Percentiles rank a stretch among this genome's conserved stretches.
Evolutionary conservation across 176 grass and related monocot species (phyloP).

Genomic region (Elymus sibiricus): DNA sequence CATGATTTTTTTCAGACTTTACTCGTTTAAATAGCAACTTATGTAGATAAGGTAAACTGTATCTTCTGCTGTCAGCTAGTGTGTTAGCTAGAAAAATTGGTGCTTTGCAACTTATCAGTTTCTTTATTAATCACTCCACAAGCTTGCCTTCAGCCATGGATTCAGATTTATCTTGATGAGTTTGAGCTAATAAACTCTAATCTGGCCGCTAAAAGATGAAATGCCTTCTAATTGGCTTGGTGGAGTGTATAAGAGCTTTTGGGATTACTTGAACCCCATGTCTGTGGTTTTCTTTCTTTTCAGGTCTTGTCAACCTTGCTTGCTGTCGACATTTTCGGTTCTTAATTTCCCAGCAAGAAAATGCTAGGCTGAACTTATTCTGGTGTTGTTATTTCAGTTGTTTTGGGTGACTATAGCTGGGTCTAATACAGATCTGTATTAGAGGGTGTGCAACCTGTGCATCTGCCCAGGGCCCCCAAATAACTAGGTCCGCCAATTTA

Average conservation of each 20-base stretch:
- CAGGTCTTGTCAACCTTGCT: neutral
- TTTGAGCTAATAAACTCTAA: neutral
- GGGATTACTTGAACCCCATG: neutral
- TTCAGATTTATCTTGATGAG: neutral
- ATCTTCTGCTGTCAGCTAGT: neutral
- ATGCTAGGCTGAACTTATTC: constrained; percentile 3
- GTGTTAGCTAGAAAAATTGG: constrained; percentile 9
- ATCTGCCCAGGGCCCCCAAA: no score
- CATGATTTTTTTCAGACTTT: no score
- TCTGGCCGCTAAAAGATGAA: neutral
- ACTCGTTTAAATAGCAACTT: neutral
- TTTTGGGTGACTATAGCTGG: neutral
- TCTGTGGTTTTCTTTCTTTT: neutral
- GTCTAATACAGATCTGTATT: neutral
- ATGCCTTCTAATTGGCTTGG: neutral
- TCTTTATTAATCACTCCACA: neutral
- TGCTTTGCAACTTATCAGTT: neutral
- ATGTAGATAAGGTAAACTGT: neutral
- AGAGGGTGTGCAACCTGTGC: no score
- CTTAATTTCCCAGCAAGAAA: neutral
- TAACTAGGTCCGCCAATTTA: no score
- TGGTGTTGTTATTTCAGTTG: constrained; percentile 4
- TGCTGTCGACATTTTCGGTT: neutral
- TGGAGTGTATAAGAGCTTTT: neutral
- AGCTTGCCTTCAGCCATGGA: neutral